Conservation (phyloP, 768 basidiomycete species). For the Lactifluus volemus region DNA sequence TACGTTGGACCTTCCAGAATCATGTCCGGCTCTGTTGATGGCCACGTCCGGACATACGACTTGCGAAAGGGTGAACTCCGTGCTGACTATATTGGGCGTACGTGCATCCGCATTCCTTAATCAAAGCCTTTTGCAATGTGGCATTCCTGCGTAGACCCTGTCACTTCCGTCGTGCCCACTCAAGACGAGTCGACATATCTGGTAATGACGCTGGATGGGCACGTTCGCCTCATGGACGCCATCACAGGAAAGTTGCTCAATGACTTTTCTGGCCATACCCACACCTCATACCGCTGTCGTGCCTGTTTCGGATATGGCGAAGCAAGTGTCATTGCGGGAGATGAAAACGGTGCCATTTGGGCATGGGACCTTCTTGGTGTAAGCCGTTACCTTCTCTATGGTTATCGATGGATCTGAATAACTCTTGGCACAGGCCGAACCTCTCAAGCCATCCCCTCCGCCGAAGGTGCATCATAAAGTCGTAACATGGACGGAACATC, state of each 20-base stretch:
- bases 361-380: constrained; percentile 92
- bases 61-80: constrained; percentile 86
- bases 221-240: constrained; percentile 79
- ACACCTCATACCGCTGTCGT: constrained; percentile 67
- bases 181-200: constrained; percentile 75
- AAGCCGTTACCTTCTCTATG: constrained; percentile 23
- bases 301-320: constrained; percentile 81
- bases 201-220: constrained; percentile 76
- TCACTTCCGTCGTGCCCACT: constrained; percentile 75
- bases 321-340: constrained; percentile 74
- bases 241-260: constrained; percentile 77
- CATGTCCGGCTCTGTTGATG: constrained; percentile 82
- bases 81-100: constrained; percentile 86
- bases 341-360: constrained; percentile 86
- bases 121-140: background rate
- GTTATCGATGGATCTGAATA: background rate
- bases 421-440: constrained; percentile 45
- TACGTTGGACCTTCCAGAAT: constrained; percentile 59
- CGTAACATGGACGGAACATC: constrained; percentile 88
- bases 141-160: constrained; percentile 52
- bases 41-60: constrained; percentile 89
- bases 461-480: constrained; percentile 73
- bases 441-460: constrained; percentile 63
- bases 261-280: constrained; percentile 70
- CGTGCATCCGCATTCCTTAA: constrained; percentile 26